Base-by-base conservation (phyloP, 2,329 filamentous ascomycete species). In the Aspergillus ochraceus region DNA sequence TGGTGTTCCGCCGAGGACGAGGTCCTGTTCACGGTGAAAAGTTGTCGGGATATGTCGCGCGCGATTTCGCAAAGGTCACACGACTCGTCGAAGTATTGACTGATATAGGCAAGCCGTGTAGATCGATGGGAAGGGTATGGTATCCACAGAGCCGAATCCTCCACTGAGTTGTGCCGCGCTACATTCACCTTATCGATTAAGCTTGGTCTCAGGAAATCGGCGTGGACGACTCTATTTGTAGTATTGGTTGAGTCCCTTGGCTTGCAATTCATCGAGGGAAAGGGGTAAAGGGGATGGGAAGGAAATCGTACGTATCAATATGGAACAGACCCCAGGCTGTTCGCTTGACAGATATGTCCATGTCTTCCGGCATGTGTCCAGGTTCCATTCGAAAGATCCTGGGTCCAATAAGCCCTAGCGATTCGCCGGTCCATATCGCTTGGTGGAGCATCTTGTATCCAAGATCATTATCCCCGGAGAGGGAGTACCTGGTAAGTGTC, bases 291-390 rank as follows among this genome's bases (percentile, higher is more conserved):
- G n/a, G n/a, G 1, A 2, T 3, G 11, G 20, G 26, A 17, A 11
- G 10, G 45, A 26, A 49, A 11, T 69, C 74, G 57, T 61, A 76
- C 75, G 75, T 76, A 49, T 77, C 75, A 32, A 76, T 67, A 46
- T 77, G 72, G 46, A 75, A 77, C 20, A 77, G 49, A 0, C 75
- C 75, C 75, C 75, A 77, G 1, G 72, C 72, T 6, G 73, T 74
- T 52, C 69, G 64, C 52, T 65, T 69, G 51, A 70, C 58, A 2
- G 74, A 76, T 6, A 59, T 58, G 42, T 71, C 67, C 69, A 74
- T 71, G 26, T 77, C 74, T 3, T 58, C 45, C 0, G 72, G 69
- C 6, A 67, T 49, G 9, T 67, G 63, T 6, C 65, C 65, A 6
- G 68, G 63, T 2, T 62, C 63, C n/a, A 70, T 58, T 17, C 56